Evolutionary conservation across 179 eudicot genomes (phyloP).

Genomic region (Pouteria campechiana): DNA sequence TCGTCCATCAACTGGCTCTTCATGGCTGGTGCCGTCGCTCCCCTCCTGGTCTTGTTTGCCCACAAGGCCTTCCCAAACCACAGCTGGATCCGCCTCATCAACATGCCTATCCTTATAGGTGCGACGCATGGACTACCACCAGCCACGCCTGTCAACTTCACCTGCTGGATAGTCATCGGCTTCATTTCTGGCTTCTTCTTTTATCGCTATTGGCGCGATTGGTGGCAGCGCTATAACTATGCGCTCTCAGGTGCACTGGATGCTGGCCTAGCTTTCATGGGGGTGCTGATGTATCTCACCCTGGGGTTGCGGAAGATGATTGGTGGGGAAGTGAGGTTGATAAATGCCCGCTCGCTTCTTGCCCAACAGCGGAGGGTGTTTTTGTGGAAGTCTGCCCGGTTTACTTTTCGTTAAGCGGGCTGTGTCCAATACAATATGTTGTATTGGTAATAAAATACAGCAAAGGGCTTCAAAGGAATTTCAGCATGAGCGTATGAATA

Average conservation of each 20-base stretch:
- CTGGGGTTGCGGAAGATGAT: conserved; percentile 57
- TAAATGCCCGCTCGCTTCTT: conserved; percentile 63
- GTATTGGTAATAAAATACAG: too few relatives aligned
- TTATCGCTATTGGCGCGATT: conserved; percentile 60
- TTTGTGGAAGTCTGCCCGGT: conserved; percentile 59
- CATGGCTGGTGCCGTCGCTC: conserved; percentile 75
- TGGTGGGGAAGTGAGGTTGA: conserved; percentile 78
- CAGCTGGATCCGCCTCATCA: conserved; percentile 76
- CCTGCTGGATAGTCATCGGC: conserved; percentile 71
- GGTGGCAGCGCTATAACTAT: conserved; percentile 79
- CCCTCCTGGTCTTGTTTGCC: conserved; percentile 67
- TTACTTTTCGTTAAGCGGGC: too few relatives aligned
- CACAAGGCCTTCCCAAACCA: conserved; percentile 58
- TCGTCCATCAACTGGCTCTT: conserved; percentile 77
- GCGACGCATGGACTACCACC: conserved; percentile 91
- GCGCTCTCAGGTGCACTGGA: conserved; percentile 83
- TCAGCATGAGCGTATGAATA: too few relatives aligned
- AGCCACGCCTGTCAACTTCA: conserved; percentile 85
- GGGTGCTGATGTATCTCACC: conserved; percentile 65
- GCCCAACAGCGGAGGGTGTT: conserved; percentile 75
- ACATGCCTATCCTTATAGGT: conserved; percentile 79
- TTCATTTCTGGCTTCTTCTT: conserved; percentile 75
- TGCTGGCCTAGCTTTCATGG: conserved; percentile 96
- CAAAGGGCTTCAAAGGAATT: too few relatives aligned
- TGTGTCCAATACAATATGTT: too few relatives aligned